phyloP scores from a whole-genome alignment of 2,329 filamentous ascomycete species.

The Neophaeococcomyces mojaviensis region DNA sequence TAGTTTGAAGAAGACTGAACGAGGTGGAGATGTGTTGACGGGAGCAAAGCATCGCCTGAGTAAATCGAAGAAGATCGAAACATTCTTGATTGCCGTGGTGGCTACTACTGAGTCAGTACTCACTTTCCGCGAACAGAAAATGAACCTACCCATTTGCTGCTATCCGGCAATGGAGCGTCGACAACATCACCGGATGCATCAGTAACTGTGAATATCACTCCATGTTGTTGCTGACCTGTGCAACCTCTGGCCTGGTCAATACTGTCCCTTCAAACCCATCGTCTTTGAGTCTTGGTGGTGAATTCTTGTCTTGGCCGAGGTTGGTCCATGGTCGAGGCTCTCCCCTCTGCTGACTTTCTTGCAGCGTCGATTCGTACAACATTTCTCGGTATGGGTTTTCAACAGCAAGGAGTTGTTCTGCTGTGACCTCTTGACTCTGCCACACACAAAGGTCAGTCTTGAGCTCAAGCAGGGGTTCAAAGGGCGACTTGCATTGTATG shows the following conservation, averaged over 20 bases:
- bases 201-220: neutral
- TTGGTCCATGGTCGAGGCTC: neutral
- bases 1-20: slow-evolving; percentile 7
- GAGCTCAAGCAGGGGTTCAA: neutral
- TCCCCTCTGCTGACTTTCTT: neutral
- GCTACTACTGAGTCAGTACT: neutral
- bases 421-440: slow-evolving; percentile 2
- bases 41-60: slow-evolving; percentile 4
- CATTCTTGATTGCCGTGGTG: slow-evolving; percentile 7
- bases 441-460: neutral
- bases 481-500: slow-evolving; percentile 2
- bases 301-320: neutral
- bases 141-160: slow-evolving; percentile 4
- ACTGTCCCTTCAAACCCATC: neutral
- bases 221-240: neutral
- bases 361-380: neutral
- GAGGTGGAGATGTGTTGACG: slow-evolving; percentile 6
- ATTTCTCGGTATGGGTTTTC: slow-evolving; percentile 6
- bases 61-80: slow-evolving; percentile 8
- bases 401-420: neutral
- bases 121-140: neutral
- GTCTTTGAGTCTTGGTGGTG: neutral
- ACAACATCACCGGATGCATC: slow-evolving; percentile 5
- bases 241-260: neutral
- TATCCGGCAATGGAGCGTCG: neutral